These are phyloP conservation scores for Astraeus odoratus DNA, from an alignment of 768 basidiomycete species.

Conservation along the genomic window DNA sequence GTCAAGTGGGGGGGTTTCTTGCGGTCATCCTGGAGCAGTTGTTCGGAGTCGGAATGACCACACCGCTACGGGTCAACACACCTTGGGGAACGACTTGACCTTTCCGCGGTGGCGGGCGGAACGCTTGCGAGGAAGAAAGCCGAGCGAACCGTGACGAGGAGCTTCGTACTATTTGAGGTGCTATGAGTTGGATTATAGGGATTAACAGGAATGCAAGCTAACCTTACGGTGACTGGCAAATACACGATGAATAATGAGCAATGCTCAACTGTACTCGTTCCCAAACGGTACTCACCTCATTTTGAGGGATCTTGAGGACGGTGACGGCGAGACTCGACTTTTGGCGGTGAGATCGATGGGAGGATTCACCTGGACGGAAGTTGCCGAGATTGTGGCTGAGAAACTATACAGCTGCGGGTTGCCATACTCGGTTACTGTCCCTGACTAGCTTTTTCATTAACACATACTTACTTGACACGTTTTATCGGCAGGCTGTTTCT, in stretches of 20 bases:
- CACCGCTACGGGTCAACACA: slow-evolving; percentile 30
- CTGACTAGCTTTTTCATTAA: background rate
- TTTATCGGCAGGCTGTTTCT: no score
- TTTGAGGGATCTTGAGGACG: slow-evolving; percentile 31
- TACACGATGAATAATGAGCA: slow-evolving; percentile 13
- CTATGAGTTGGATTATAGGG: slow-evolving; percentile 13
- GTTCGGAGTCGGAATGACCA: slow-evolving; percentile 5
- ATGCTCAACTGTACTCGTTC: background rate
- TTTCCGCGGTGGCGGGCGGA: slow-evolving; percentile 96
- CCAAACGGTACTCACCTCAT: slow-evolving; percentile 49
- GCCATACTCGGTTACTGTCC: slow-evolving; percentile 7
- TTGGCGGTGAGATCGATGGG: background rate
- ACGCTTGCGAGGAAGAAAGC: slow-evolving; percentile 95
- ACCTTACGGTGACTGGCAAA: slow-evolving; percentile 81
- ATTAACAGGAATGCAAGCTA: slow-evolving; percentile 12
- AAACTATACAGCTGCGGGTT: slow-evolving; percentile 24
- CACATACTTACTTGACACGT: no score
- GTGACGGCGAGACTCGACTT: slow-evolving; percentile 2
- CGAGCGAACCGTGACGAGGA: slow-evolving; percentile 96
- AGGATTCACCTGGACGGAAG: slow-evolving; percentile 11
- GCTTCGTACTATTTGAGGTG: slow-evolving; percentile 76
- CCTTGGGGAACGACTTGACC: slow-evolving; percentile 99
- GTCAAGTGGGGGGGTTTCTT: slow-evolving; percentile 99
- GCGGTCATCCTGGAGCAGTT: slow-evolving; percentile 78
- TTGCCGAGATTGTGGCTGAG: slow-evolving; percentile 26